A percentile compares a stretch with the other conserved stretches of the same genome.
Evolutionary conservation across 164 flowering plant species (phyloP).

Genomic region (Umbellularia californica): DNA sequence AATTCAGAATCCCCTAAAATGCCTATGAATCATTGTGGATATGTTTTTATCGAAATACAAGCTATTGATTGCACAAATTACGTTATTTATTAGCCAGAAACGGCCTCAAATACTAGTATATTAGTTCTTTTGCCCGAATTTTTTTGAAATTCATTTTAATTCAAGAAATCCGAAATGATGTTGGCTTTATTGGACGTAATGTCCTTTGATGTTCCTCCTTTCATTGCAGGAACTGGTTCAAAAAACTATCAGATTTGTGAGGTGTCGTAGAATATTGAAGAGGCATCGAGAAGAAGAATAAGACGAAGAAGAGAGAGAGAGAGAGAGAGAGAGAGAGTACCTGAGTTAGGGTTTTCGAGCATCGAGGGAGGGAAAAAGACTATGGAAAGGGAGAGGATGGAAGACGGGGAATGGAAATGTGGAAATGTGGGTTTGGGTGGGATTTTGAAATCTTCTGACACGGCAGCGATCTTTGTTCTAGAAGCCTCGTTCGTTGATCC

Average conservation of each 20-base stretch:
- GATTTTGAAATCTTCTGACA: constrained; percentile 22
- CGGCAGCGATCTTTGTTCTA: constrained; percentile 28
- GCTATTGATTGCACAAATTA: no score
- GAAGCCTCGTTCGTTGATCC: no score
- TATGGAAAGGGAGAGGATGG: background rate
- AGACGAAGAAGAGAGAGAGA: constrained; percentile 9
- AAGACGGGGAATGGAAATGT: no score
- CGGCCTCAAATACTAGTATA: no score
- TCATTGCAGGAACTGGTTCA: constrained; percentile 20
- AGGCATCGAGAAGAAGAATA: background rate
- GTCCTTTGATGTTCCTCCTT: constrained; percentile 27
- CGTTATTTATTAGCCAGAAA: no score
- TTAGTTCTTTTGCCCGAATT: no score
- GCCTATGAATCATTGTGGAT: no score
- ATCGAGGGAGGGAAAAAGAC: constrained; percentile 4
- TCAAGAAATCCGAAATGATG: background rate
- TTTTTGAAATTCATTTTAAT: no score
- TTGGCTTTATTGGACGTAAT: constrained; percentile 16
- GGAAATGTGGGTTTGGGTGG: constrained; percentile 29
- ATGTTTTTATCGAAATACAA: no score
- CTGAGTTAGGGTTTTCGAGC: constrained; percentile 10
- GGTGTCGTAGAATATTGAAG: background rate
- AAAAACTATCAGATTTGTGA: constrained; percentile 3
- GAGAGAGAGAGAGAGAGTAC: no score
- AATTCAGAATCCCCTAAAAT: no score